Evolutionary conservation across 176 grass and related monocot genomes (phyloP).

Genomic region (Hsuehochloa calcarea): DNA sequence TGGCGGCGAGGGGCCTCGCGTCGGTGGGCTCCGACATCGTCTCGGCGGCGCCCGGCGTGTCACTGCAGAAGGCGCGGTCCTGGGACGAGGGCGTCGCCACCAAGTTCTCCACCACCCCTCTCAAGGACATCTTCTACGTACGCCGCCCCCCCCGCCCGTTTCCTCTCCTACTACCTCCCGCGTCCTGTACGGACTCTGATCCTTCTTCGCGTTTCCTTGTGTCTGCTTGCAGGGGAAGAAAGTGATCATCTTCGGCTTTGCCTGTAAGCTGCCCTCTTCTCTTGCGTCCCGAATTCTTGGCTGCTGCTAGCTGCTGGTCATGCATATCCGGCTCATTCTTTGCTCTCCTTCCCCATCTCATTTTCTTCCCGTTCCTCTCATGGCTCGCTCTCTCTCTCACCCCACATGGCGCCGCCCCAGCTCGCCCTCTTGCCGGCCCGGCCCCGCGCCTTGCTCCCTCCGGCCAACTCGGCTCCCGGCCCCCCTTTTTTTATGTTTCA

Average conservation of each 20-base stretch:
- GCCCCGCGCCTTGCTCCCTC: too few relatives aligned
- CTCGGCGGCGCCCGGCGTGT: constrained; percentile 56
- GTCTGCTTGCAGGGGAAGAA: constrained; percentile 80
- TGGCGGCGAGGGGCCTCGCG: constrained; percentile 35
- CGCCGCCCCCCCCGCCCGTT: not conserved
- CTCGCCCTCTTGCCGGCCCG: too few relatives aligned
- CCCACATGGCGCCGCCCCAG: too few relatives aligned
- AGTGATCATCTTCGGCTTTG: constrained; percentile 88
- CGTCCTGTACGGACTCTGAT: not conserved
- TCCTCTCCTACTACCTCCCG: not conserved
- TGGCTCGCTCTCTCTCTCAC: too few relatives aligned
- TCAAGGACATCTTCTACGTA: constrained; percentile 83
- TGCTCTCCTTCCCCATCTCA: too few relatives aligned
- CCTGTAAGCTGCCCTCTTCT: constrained; percentile 51
- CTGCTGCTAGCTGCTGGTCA: not conserved
- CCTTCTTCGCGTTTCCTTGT: not conserved
- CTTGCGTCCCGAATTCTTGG: not conserved
- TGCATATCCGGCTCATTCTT: not conserved
- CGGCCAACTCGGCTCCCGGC: too few relatives aligned
- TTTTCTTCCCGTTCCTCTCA: too few relatives aligned
- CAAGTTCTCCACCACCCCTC: constrained; percentile 83
- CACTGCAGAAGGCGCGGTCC: constrained; percentile 84
- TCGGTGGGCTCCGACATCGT: constrained; percentile 74
- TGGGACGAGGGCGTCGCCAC: constrained; percentile 95
- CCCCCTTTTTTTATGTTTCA: too few relatives aligned